Conservation (phyloP, 306 rosid species). For the Gleditsia sinensis region DNA sequence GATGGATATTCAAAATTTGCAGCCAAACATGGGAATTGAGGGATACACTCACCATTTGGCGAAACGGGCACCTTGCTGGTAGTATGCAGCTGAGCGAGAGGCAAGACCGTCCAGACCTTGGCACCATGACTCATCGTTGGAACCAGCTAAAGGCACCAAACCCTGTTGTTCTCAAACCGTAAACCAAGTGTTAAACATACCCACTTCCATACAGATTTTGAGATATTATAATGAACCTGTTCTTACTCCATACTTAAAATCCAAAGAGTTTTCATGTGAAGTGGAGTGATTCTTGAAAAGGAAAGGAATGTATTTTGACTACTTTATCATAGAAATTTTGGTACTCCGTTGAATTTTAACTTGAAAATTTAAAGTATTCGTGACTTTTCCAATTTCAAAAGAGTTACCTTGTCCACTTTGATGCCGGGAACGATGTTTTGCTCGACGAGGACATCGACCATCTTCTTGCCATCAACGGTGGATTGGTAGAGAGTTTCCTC, state of each 20-base stretch:
- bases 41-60: constrained; percentile 94
- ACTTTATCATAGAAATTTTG: no score
- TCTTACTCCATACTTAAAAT: no score
- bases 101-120: constrained; percentile 92
- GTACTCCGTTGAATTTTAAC: no score
- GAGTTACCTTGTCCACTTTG: constrained; percentile 67
- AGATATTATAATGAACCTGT: no score
- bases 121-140: constrained; percentile 88
- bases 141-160: constrained; percentile 79
- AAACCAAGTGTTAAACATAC: no score
- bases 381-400: no score
- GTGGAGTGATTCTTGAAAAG: background rate
- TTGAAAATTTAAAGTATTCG: no score
- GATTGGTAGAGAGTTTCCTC: constrained; percentile 78
- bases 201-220: no score
- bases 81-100: constrained; percentile 87
- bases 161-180: constrained; percentile 4
- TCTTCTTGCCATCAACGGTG: constrained; percentile 61
- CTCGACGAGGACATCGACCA: constrained; percentile 55
- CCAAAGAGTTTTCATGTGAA: no score
- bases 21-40: background rate
- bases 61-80: constrained; percentile 93
- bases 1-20: no score
- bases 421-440: constrained; percentile 65
- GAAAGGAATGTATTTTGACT: background rate